Conservation (phyloP, 164 flowering plant species). For the Berberis thunbergii region DNA sequence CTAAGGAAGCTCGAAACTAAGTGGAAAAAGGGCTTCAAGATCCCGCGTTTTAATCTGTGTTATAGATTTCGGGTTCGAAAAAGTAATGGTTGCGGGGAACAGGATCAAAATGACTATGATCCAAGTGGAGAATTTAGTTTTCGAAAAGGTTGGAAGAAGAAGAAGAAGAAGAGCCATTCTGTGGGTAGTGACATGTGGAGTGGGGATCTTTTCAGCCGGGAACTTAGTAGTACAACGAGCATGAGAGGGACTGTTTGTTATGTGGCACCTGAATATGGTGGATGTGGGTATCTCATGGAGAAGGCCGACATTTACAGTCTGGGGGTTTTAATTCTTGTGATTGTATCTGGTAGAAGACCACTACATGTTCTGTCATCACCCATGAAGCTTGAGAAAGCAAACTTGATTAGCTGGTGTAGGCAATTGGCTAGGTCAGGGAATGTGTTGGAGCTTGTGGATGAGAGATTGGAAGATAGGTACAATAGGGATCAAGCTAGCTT, state of each 20-base stretch:
- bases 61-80: conserved; percentile 28
- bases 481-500: conserved; percentile 59
- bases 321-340: conserved; percentile 85
- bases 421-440: conserved; percentile 72
- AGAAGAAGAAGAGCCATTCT: conserved; percentile 28
- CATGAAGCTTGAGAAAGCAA: conserved; percentile 94
- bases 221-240: conserved; percentile 97
- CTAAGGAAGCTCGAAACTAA: conserved; percentile 33
- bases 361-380: conserved; percentile 85
- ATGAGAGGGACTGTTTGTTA: conserved; percentile 98
- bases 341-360: conserved; percentile 91
- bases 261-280: conserved; percentile 92
- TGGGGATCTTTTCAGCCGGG: conserved; percentile 89
- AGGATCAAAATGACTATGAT: conserved; percentile 17
- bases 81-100: conserved; percentile 20
- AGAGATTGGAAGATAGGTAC: conserved; percentile 49
- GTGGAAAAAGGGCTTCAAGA: conserved; percentile 44
- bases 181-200: conserved; percentile 79
- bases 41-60: conserved; percentile 42
- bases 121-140: conserved; percentile 64
- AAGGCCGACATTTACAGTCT: conserved; percentile 91
- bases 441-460: conserved; percentile 74
- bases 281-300: conserved; percentile 82
- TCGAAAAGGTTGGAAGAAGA: conserved; percentile 63
- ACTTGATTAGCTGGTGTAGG: conserved; percentile 87